Conservation (phyloP, 2,329 filamentous ascomycete genomes). For the Orbilia javanica region DNA sequence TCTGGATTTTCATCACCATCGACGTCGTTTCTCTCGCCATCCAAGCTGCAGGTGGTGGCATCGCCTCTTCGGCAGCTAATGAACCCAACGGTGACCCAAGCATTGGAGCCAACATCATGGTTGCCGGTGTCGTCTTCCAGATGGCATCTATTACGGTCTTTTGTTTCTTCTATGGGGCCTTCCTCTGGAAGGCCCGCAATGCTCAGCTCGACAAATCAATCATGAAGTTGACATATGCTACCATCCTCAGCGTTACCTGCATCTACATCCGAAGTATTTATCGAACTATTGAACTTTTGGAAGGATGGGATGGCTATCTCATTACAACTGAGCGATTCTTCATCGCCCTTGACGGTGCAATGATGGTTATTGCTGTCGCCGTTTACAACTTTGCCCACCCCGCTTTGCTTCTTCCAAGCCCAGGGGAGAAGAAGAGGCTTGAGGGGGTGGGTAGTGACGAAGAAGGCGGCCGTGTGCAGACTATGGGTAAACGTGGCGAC, state of each 20-base stretch:
- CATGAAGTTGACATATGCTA: constrained; percentile 63
- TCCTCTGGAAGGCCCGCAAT: constrained; percentile 65
- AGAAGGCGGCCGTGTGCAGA: constrained; percentile 18
- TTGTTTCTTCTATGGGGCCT: constrained; percentile 68
- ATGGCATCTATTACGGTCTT: constrained; percentile 71
- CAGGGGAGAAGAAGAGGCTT: constrained; percentile 27
- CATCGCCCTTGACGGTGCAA: constrained; percentile 68
- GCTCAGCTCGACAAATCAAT: constrained; percentile 45
- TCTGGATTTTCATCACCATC: constrained; percentile 70
- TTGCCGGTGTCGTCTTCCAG: constrained; percentile 73
- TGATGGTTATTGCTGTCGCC: constrained; percentile 68
- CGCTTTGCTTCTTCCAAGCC: constrained; percentile 64
- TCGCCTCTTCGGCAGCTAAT: constrained; percentile 67
- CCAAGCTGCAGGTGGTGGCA: constrained; percentile 71
- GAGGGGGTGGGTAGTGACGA: constrained; percentile 43
- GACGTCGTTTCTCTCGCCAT: constrained; percentile 71
- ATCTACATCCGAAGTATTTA: constrained; percentile 70
- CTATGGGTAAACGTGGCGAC: constrained; percentile 35
- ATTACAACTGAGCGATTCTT: constrained; percentile 70
- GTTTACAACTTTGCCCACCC: constrained; percentile 68
- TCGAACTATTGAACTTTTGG: constrained; percentile 68
- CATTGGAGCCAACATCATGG: constrained; percentile 68
- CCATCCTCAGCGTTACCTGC: constrained; percentile 66
- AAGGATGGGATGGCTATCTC: constrained; percentile 69
- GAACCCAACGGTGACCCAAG: constrained; percentile 67